phyloP scores from a whole-genome alignment of 495 filamentous ascomycete species.

The Penicillium robsamsonii region DNA sequence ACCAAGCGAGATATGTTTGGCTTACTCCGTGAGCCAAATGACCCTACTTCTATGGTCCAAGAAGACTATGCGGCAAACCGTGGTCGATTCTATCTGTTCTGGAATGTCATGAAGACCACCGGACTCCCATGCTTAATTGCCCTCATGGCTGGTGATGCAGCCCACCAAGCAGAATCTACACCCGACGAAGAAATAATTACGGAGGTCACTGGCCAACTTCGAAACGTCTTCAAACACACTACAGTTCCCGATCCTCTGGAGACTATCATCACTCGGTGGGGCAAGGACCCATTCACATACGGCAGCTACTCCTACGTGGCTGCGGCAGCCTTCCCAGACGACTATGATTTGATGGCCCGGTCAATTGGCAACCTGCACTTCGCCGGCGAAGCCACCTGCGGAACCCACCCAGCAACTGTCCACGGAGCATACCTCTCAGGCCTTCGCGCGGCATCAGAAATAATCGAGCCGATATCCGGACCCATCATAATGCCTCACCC shows the following conservation, averaged over 20 bases:
- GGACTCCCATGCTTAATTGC: conserved; percentile 85
- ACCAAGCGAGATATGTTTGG: conserved; percentile 91
- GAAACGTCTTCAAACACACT: conserved; percentile 59
- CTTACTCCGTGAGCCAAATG: conserved; percentile 69
- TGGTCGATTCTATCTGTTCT: conserved; percentile 95
- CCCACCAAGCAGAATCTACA: conserved; percentile 75
- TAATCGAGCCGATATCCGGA: conserved; percentile 74
- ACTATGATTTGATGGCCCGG: conserved; percentile 92
- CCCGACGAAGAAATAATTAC: conserved; percentile 69
- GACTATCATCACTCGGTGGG: conserved; percentile 93
- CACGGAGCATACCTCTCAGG: conserved; percentile 96
- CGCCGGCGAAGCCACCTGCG: conserved; percentile 93
- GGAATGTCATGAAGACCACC: conserved; percentile 87
- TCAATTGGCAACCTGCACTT: conserved; percentile 87
- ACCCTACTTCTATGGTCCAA: conserved; percentile 53
- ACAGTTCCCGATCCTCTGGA: conserved; percentile 75
- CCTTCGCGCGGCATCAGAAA: conserved; percentile 79
- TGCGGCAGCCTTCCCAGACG: conserved; percentile 71
- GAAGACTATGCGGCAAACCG: conserved; percentile 61
- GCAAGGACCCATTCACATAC: conserved; percentile 78
- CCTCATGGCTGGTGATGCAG: conserved; percentile 96
- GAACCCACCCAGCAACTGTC: conserved; percentile 92
- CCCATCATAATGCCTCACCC: conserved; percentile 75
- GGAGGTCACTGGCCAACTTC: conserved; percentile 75
- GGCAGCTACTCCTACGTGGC: conserved; percentile 95